Evolutionary conservation across 1,139 yeast genomes (phyloP), one percentile per base, ranked within the genome.

Genomic region (Debaryomyces subglobosus): DNA sequence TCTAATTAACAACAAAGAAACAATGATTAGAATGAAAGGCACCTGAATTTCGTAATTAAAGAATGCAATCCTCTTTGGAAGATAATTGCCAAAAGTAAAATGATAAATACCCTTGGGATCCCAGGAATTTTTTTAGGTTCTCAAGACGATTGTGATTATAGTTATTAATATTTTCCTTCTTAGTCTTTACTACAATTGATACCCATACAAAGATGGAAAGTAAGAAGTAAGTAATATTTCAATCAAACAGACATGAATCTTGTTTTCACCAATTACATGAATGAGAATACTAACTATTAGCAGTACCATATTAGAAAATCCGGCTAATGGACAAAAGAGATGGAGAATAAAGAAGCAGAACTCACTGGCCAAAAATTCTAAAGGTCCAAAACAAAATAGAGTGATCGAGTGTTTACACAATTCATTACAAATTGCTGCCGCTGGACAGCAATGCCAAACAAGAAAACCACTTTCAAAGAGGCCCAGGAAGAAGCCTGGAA

Each of bases 401-500:
- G 64, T 72, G 5, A 60, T 65, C 45, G 76, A 73, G 54, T 75
- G 80, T 58, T 67, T 74, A 56, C 71, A 74, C 59, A 75, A 70
- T 57, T 73, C 79, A n/a, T 68, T 74, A 52, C 72, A 63, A 57
- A 74, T 75, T 44, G 64, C 75, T 47, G 72, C 76, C 51, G 72
- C 72, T 39, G 66, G 67, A 39, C 60, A 56, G 21, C 59, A 64
- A 44, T 66, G 60, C 58, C 63, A 73, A 21, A 69, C 71, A 20
- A 77, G 69, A 55, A 76, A 78, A 54, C 74, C 79, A 13, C 78
- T 79, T 18, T 68, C 74, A 47, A 74, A 75, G 59, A 71, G 83
- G 62, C 83, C 84, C 23, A 76, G 74, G 64, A 71, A 71, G 58
- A 75, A 68, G 57, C 82, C 82, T 5, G 83, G 83, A 7, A 70